Conservation (phyloP, 148 eudicot genomes). For the Fagopyrum homotropicum region DNA sequence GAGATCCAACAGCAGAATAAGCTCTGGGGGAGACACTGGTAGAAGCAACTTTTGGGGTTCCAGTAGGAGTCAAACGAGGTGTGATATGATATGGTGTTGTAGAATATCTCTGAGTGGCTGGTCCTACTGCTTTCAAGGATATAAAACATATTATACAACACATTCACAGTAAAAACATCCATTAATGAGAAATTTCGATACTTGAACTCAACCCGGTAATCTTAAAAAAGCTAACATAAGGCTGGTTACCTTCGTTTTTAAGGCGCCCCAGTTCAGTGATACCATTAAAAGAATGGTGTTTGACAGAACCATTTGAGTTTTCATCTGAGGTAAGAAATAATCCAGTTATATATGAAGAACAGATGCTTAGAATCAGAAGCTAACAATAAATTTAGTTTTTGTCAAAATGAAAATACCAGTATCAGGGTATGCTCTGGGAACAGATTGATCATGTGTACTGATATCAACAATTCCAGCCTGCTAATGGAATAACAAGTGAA, state of each 20-base stretch:
- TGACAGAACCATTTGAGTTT: slow-evolving; percentile 30
- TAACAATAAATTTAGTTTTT: background rate
- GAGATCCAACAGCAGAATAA: slow-evolving; percentile 63
- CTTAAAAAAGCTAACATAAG: background rate
- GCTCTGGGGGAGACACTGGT: slow-evolving; percentile 61
- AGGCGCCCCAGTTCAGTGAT: slow-evolving; percentile 41
- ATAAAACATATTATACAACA: background rate
- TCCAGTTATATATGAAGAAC: background rate
- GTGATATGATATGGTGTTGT: slow-evolving; percentile 50
- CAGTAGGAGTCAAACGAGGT: slow-evolving; percentile 78
- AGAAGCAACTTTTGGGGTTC: slow-evolving; percentile 64
- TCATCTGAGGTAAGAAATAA: slow-evolving; percentile 1
- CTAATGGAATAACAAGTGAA: slow-evolving; percentile 18
- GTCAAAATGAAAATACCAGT: slow-evolving; percentile 33
- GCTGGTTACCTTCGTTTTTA: slow-evolving; percentile 41
- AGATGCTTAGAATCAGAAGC: background rate
- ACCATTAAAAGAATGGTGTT: slow-evolving; percentile 43
- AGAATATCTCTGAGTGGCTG: slow-evolving; percentile 46
- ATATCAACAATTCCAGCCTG: slow-evolving; percentile 79
- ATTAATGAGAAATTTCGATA: background rate
- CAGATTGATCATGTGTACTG: slow-evolving; percentile 74
- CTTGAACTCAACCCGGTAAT: background rate
- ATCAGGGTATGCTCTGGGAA: slow-evolving; percentile 39
- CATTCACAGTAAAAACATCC: background rate
- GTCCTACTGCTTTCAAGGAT: slow-evolving; percentile 31